phyloP scores from a whole-genome alignment of 352 stramenopile species.

The Phytophthora cactorum region DNA sequence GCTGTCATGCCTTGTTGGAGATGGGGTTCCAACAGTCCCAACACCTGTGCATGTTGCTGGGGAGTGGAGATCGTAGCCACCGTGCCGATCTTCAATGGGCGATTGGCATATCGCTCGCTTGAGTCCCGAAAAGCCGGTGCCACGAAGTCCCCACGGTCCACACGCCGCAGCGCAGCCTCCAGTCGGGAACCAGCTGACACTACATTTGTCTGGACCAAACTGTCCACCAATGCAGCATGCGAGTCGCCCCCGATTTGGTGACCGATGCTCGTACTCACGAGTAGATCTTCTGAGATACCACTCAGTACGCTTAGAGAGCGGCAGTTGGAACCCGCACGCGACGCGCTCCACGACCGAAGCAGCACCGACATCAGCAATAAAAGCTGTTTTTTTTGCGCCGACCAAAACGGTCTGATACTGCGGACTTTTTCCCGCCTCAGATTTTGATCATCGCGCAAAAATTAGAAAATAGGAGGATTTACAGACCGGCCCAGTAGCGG shows the following conservation, averaged over 20 bases:
- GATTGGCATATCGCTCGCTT: slow-evolving; percentile 69
- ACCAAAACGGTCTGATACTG: no score
- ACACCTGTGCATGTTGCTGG: slow-evolving; percentile 84
- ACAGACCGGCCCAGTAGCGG: no score
- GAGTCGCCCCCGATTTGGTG: slow-evolving; percentile 81
- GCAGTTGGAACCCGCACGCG: slow-evolving; percentile 6
- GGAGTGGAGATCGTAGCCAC: slow-evolving; percentile 88
- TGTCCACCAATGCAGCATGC: slow-evolving; percentile 73
- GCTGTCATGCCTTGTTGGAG: slow-evolving; percentile 65
- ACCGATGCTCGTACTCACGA: slow-evolving; percentile 85
- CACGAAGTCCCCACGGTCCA: slow-evolving; percentile 76
- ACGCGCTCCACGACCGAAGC: slow-evolving; percentile 4
- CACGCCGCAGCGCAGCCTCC: slow-evolving; percentile 62
- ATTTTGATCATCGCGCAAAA: no score
- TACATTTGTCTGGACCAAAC: slow-evolving; percentile 79
- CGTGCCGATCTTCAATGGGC: slow-evolving; percentile 75
- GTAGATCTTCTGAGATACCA: slow-evolving; percentile 79
- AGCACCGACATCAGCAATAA: neutral
- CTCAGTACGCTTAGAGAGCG: slow-evolving; percentile 67
- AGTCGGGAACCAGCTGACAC: slow-evolving; percentile 57
- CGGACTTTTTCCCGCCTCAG: neutral
- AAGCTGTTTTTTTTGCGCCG: no score
- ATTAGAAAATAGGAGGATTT: no score
- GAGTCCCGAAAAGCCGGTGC: slow-evolving; percentile 36
- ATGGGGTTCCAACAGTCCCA: slow-evolving; percentile 69